Percentiles rank a stretch among this genome's conserved stretches.
Conservation (phyloP, 306 rosid species). For the Trifolium fragiferum region DNA sequence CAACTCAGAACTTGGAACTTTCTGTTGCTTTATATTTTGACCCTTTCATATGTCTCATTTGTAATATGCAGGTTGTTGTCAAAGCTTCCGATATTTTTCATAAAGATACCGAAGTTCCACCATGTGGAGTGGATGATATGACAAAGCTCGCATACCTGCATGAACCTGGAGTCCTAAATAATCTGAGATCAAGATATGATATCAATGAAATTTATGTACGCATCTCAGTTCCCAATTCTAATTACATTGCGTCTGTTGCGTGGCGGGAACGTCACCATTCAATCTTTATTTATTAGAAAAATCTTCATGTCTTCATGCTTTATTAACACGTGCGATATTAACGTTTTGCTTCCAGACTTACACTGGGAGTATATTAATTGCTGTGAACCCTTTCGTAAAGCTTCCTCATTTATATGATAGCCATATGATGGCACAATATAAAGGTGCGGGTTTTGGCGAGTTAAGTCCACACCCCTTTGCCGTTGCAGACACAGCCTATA, state of each 20-base stretch:
- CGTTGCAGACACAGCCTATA: conserved; percentile 97
- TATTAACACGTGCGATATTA: conserved; percentile 28
- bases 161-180: conserved; percentile 95
- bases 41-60: conserved; percentile 32
- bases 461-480: conserved; percentile 99
- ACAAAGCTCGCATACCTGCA: conserved; percentile 96
- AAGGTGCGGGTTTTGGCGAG: conserved; percentile 97
- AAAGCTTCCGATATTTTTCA: conserved; percentile 78
- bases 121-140: conserved; percentile 99
- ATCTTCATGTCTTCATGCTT: conserved; percentile 26
- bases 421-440: conserved; percentile 99
- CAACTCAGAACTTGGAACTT: conserved; percentile 15
- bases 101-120: conserved; percentile 94
- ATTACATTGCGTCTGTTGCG: conserved; percentile 5
- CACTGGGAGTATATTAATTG: conserved; percentile 96
- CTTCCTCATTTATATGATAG: conserved; percentile 96
- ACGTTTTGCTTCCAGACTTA: conserved; percentile 71
- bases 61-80: conserved; percentile 74
- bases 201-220: conserved; percentile 96
- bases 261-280: conserved; percentile 11
- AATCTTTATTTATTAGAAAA: conserved; percentile 6
- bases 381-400: conserved; percentile 91
- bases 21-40: conserved; percentile 19
- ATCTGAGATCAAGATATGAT: conserved; percentile 92
- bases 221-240: conserved; percentile 33